These are phyloP conservation scores for Cercospora sojina DNA, from an alignment of 2,329 filamentous ascomycete species.

Conservation along the genomic window DNA sequence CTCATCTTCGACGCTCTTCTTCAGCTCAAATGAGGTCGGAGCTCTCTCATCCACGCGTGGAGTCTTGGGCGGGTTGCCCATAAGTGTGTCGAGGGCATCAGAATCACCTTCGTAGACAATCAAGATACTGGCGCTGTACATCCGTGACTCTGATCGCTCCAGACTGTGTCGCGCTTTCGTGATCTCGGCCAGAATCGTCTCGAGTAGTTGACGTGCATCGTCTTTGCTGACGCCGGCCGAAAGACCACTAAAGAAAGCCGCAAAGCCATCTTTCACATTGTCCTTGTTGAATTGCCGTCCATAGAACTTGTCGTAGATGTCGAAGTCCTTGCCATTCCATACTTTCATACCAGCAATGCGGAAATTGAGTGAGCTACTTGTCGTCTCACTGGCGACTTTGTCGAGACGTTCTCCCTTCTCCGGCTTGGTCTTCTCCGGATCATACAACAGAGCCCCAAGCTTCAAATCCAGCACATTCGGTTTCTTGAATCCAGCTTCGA, in stretches of 20 bases:
- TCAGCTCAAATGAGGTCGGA: constrained; percentile 37
- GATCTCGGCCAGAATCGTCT: constrained; percentile 41
- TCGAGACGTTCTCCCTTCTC: constrained; percentile 61
- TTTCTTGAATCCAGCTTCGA: constrained; percentile 72
- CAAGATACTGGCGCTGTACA: constrained; percentile 66
- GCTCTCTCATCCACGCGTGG: constrained; percentile 28
- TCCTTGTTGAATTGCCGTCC: constrained; percentile 58
- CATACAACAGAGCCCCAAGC: constrained; percentile 82
- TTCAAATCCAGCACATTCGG: constrained; percentile 95
- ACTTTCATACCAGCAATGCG: constrained; percentile 66
- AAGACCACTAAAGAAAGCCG: constrained; percentile 53
- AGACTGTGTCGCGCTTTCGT: constrained; percentile 53
- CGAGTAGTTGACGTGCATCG: constrained; percentile 44
- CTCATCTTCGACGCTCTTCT: constrained; percentile 50
- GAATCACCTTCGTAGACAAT: constrained; percentile 66
- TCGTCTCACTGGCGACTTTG: constrained; percentile 58
- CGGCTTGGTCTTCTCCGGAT: constrained; percentile 59
- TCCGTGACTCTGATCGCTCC: constrained; percentile 63
- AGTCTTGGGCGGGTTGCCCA: constrained; percentile 43
- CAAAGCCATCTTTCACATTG: constrained; percentile 59
- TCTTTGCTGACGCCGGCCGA: constrained; percentile 43
- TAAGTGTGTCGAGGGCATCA: constrained; percentile 51
- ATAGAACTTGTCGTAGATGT: constrained; percentile 65
- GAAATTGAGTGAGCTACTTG: constrained; percentile 60
- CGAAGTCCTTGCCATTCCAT: constrained; percentile 53